Percentiles rank a stretch among this genome's conserved stretches.
phyloP scores from a whole-genome alignment of 2,329 filamentous ascomycete genomes.

The Thelonectria rubi region DNA sequence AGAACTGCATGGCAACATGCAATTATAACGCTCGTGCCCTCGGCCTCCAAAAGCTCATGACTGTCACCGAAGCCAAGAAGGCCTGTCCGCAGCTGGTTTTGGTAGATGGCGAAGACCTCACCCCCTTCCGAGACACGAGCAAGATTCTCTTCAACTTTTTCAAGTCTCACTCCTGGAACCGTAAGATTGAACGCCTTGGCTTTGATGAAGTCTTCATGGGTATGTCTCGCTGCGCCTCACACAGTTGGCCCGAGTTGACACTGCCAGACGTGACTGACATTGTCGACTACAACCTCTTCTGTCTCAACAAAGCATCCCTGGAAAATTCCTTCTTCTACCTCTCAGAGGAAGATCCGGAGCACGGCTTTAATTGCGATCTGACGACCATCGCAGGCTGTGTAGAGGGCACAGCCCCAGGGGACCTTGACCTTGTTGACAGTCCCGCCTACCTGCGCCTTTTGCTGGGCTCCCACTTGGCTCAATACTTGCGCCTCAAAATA shows the following conservation, averaged over 20 bases:
- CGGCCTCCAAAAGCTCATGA: constrained; percentile 84
- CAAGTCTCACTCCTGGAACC: constrained; percentile 78
- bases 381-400: constrained; percentile 71
- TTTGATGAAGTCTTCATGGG: constrained; percentile 82
- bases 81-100: constrained; percentile 86
- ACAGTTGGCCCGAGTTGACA: background rate
- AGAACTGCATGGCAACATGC: constrained; percentile 91
- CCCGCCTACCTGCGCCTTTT: constrained; percentile 68
- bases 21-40: constrained; percentile 87
- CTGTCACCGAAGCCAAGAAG: constrained; percentile 81
- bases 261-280: constrained; percentile 80
- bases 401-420: constrained; percentile 41
- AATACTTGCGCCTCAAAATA: constrained; percentile 75
- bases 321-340: constrained; percentile 81
- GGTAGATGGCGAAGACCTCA: constrained; percentile 86
- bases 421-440: constrained; percentile 45
- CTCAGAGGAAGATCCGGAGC: constrained; percentile 74
- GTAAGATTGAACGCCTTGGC: constrained; percentile 80
- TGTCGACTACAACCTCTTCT: constrained; percentile 78
- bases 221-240: constrained; percentile 35
- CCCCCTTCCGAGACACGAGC: constrained; percentile 84
- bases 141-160: constrained; percentile 82
- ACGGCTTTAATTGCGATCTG: constrained; percentile 84
- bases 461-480: constrained; percentile 83
- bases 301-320: constrained; percentile 74